A percentile compares a stretch with the other conserved stretches of the same genome.
phyloP scores from a whole-genome alignment of 768 basidiomycete species.

The Suillus occidentalis region DNA sequence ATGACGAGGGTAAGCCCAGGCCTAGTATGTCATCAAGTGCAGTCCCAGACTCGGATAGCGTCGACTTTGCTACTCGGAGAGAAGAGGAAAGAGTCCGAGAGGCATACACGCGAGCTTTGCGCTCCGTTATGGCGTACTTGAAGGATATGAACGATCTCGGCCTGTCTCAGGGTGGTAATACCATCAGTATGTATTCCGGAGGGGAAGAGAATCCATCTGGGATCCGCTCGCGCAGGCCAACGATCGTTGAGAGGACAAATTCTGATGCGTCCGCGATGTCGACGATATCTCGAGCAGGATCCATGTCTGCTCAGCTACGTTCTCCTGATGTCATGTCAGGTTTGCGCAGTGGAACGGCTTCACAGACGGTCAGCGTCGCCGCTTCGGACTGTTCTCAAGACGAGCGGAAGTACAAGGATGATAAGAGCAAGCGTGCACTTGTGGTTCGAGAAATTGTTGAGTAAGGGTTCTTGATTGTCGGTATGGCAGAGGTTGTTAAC shows the following conservation, averaged over 20 bases:
- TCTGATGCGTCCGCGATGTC: slow-evolving; percentile 44
- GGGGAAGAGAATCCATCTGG: slow-evolving; percentile 42
- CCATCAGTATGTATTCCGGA: slow-evolving; percentile 59
- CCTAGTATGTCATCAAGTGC: slow-evolving; percentile 43
- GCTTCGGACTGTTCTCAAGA: slow-evolving; percentile 73
- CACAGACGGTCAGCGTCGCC: slow-evolving; percentile 71
- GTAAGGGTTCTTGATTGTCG: slow-evolving; percentile 47
- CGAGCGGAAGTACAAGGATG: slow-evolving; percentile 90
- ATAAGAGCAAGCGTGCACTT: slow-evolving; percentile 79
- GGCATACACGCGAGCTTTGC: slow-evolving; percentile 75
- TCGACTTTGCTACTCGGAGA: slow-evolving; percentile 46
- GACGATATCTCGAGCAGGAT: slow-evolving; percentile 44
- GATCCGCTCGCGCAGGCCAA: slow-evolving; percentile 64
- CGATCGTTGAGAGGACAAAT: slow-evolving; percentile 50
- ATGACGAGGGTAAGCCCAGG: slow-evolving; percentile 32
- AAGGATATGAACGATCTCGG: slow-evolving; percentile 94
- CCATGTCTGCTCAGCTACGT: slow-evolving; percentile 60
- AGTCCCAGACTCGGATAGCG: slow-evolving; percentile 41
- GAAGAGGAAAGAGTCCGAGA: slow-evolving; percentile 75
- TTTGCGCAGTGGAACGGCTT: slow-evolving; percentile 56
- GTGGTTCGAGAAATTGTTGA: slow-evolving; percentile 87
- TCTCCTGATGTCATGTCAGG: slow-evolving; percentile 63
- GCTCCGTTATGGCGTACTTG: slow-evolving; percentile 94
- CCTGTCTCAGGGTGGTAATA: slow-evolving; percentile 52
- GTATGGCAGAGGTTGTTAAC: slow-evolving; percentile 15